phyloP scores from a whole-genome alignment of 1,139 yeast genomes.

The Arxiozyma telluris region DNA sequence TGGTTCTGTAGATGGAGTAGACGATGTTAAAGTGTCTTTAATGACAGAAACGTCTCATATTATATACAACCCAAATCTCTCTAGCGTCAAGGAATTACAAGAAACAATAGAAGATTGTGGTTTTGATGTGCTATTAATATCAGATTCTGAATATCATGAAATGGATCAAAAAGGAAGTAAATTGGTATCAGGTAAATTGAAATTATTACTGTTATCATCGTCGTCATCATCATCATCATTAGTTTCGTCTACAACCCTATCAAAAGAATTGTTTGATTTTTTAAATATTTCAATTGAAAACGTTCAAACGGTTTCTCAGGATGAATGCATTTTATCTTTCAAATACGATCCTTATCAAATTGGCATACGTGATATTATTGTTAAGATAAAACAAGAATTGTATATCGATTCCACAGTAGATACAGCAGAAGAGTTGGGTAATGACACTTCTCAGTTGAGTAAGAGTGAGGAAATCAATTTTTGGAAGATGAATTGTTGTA shows the following conservation, averaged over 20 bases:
- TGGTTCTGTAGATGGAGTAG: conserved; percentile 41
- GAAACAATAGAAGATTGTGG: conserved; percentile 66
- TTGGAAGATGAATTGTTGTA: conserved; percentile 54
- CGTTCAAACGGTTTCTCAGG: neutral
- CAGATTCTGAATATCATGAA: neutral
- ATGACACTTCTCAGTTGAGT: conserved; percentile 32
- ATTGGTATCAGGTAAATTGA: neutral
- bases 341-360: conserved; percentile 33
- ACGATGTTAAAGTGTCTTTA: conserved; percentile 50
- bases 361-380: conserved; percentile 54
- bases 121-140: conserved; percentile 43
- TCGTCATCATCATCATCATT: neutral
- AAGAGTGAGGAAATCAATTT: conserved; percentile 61
- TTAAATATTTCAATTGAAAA: neutral
- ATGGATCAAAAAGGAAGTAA: neutral
- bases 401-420: conserved; percentile 44
- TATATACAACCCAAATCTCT: conserved; percentile 33
- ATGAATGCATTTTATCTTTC: conserved; percentile 21
- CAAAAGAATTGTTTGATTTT: neutral
- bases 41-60: conserved; percentile 67
- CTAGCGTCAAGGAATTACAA: conserved; percentile 34
- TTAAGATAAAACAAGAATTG: conserved; percentile 35
- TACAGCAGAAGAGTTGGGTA: conserved; percentile 1
- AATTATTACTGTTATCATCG: neutral
- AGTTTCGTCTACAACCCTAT: neutral